A percentile compares a stretch with the other conserved stretches of the same genome.
These are phyloP conservation scores for Jaapia argillacea DNA, from an alignment of 768 basidiomycete species.

Conservation along the genomic window DNA sequence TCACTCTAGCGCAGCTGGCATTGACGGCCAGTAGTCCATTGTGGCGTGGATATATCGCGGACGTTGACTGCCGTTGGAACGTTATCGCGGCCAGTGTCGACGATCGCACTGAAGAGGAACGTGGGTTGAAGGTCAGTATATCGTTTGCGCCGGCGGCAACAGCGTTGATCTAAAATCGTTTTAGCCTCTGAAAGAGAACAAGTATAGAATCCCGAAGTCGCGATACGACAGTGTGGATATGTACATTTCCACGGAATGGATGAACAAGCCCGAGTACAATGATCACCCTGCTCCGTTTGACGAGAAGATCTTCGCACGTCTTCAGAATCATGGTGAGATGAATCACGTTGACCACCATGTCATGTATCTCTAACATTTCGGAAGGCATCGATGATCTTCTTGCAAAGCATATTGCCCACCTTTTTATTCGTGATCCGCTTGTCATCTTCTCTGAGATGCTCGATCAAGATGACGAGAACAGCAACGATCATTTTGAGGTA, in stretches of 20 bases:
- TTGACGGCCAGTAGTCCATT: slow-evolving; percentile 91
- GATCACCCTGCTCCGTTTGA: slow-evolving; percentile 80
- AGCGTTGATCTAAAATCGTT: background rate
- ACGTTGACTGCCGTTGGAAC: slow-evolving; percentile 98
- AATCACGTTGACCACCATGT: background rate
- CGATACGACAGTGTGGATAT: slow-evolving; percentile 94
- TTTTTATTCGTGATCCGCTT: slow-evolving; percentile 96
- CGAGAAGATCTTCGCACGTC: slow-evolving; percentile 56
- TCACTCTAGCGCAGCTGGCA: slow-evolving; percentile 52
- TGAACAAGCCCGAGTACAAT: slow-evolving; percentile 90
- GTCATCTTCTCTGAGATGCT: slow-evolving; percentile 93
- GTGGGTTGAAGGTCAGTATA: slow-evolving; percentile 65
- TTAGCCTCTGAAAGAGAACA: slow-evolving; percentile 69
- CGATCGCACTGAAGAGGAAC: slow-evolving; percentile 92
- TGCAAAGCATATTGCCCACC: slow-evolving; percentile 86
- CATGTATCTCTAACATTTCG: background rate
- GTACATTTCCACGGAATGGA: slow-evolving; percentile 82
- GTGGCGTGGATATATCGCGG: slow-evolving; percentile 90
- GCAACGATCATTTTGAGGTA: slow-evolving; percentile 95
- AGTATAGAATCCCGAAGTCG: slow-evolving; percentile 86
- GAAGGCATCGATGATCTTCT: slow-evolving; percentile 79
- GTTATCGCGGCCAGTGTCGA: slow-evolving; percentile 99
- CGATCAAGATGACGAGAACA: slow-evolving; percentile 79
- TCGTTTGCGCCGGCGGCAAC: background rate
- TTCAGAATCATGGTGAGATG: slow-evolving; percentile 64